Conservation (phyloP, 2,329 filamentous ascomycete genomes). For the Penicillium olsonii region DNA sequence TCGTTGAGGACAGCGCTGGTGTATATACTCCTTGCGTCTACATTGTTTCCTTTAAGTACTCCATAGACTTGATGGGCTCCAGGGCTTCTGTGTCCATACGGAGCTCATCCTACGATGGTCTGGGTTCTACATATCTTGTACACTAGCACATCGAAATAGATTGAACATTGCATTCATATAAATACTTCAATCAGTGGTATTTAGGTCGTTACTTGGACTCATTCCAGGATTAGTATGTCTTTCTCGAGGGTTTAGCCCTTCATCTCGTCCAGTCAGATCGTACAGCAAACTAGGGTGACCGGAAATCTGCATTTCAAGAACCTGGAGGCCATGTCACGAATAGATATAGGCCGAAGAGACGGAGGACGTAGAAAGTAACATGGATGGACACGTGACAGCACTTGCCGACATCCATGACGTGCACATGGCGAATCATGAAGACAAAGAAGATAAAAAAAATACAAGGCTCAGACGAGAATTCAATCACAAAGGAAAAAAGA, state of each 20-base stretch:
- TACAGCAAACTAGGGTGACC: background rate
- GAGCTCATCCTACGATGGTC: too few relatives aligned
- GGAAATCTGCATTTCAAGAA: background rate
- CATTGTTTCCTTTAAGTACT: too few relatives aligned
- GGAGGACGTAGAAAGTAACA: slow-evolving; percentile 13
- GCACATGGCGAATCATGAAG: slow-evolving; percentile 28
- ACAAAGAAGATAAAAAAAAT: slow-evolving; percentile 19
- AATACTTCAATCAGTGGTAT: slow-evolving; percentile 5
- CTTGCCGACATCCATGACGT: slow-evolving; percentile 29
- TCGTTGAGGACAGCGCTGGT: too few relatives aligned
- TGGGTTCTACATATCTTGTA: background rate
- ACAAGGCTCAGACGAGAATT: slow-evolving; percentile 22
- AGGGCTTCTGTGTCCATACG: too few relatives aligned
- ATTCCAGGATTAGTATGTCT: slow-evolving; percentile 28
- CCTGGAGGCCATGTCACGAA: too few relatives aligned
- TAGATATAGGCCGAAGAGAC: background rate
- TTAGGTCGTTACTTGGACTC: slow-evolving; percentile 20
- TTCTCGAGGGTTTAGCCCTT: slow-evolving; percentile 11
- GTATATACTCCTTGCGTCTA: too few relatives aligned
- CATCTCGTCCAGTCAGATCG: background rate
- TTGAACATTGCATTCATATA: slow-evolving; percentile 6
- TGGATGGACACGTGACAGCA: slow-evolving; percentile 25
- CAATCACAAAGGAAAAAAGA: slow-evolving; percentile 25
- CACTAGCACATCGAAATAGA: background rate
- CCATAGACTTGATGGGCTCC: too few relatives aligned